Evolutionary conservation across 371 early-diverging fungal species (phyloP).

Genomic region (Actinomortierella ambigua): DNA sequence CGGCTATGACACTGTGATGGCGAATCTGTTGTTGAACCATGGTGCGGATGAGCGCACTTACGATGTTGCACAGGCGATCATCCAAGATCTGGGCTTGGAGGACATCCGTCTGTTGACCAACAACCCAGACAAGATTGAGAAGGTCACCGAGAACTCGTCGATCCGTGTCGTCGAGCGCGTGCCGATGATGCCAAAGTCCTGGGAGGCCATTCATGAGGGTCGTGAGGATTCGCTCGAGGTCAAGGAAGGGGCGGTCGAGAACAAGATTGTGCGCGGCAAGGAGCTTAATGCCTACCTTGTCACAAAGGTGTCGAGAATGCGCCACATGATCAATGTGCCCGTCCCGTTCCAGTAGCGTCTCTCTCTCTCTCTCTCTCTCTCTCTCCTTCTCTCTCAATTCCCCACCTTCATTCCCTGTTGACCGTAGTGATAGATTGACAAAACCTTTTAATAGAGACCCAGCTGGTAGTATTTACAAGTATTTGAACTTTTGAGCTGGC

Average conservation of each 20-base stretch:
- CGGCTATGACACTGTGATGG: slow-evolving; percentile 94
- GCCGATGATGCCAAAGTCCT: slow-evolving; percentile 89
- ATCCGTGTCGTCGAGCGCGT: slow-evolving; percentile 82
- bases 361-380: neutral
- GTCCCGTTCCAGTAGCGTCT: neutral
- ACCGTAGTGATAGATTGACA: too few relatives aligned
- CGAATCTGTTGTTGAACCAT: slow-evolving; percentile 88
- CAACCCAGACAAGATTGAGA: slow-evolving; percentile 93
- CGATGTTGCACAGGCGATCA: slow-evolving; percentile 89
- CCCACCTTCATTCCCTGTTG: neutral
- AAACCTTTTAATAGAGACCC: too few relatives aligned
- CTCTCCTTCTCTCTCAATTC: too few relatives aligned
- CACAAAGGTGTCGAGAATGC: slow-evolving; percentile 43
- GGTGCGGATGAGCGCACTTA: slow-evolving; percentile 93
- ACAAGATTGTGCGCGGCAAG: slow-evolving; percentile 45
- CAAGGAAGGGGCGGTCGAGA: slow-evolving; percentile 42
- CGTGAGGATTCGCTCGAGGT: slow-evolving; percentile 27
- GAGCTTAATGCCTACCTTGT: slow-evolving; percentile 39
- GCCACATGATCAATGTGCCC: slow-evolving; percentile 37
- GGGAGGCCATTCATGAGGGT: slow-evolving; percentile 50
- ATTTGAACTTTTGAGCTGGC: too few relatives aligned
- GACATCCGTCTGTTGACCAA: slow-evolving; percentile 88
- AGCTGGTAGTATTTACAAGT: too few relatives aligned
- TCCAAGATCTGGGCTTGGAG: slow-evolving; percentile 77
- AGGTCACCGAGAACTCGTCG: slow-evolving; percentile 68